Evolutionary conservation across 208 protist genomes (phyloP), one percentile per base, ranked within the genome.

Genomic region (Wallacemonas sp.): DNA sequence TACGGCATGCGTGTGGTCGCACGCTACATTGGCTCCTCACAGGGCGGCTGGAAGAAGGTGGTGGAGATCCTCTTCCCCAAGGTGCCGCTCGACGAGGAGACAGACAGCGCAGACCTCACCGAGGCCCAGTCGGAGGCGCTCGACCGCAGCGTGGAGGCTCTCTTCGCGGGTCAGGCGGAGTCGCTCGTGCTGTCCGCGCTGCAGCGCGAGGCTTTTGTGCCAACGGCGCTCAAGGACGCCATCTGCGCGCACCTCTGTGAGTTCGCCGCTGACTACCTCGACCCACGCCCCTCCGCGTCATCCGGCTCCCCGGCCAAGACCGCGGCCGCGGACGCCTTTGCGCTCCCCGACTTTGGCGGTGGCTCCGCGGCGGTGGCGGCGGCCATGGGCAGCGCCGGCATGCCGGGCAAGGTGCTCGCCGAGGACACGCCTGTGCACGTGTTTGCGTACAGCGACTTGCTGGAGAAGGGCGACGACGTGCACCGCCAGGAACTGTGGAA

Each of bases 1-100:
- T 91, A 85, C 50, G 91, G 87, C 26, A 81, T 87, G 83, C 84
- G 84, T 57, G 87, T 94, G 10, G 87, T 94, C 44, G 84, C 82
- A 23, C 84, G 81, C 59, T 93, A 84, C 67, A 70, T 97, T 29
- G 76, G 83, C 10, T 70, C 48, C 39, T 64, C 72, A 29, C 52
- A 38, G 69, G 52, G 59, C 33, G 85, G 77, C 28, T 86, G 84
- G 77, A 78, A 28, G 49, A 69, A 32, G 48, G 78, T 66, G n/a
- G 41, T 82, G 16, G 28, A 63, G 29, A 68, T 76, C 16, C 65
- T 85, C 20, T 87, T 77, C 71, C 78, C 77, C 0, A 42, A 44
- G 10, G 44, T 61, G 25, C 65, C 41, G 54, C 57, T 49, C 50
- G 62, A 46, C 61, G 39, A 45, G 14, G 55, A 65, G 3, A 33